Evolutionary conservation across 169 alveolate genomes (phyloP).

Genomic region (Babesia bovis): DNA sequence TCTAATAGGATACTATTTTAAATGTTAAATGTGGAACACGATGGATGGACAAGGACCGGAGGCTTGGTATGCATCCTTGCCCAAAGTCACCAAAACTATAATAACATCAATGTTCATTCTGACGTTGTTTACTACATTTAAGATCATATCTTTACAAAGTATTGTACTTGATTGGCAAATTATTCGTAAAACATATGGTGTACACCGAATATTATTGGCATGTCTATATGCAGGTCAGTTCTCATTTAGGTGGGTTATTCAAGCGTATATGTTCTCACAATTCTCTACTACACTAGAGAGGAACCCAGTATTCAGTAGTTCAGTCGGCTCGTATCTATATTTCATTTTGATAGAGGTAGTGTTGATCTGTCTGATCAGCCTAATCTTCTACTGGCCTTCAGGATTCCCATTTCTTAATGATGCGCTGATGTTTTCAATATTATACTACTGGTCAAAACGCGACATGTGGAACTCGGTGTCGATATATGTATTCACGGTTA

Average conservation of each 20-base stretch:
- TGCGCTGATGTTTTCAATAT: slow-evolving; percentile 78
- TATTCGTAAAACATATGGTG: slow-evolving; percentile 69
- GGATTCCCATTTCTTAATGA: slow-evolving; percentile 76
- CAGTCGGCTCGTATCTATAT: slow-evolving; percentile 81
- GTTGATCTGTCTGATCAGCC: slow-evolving; percentile 66
- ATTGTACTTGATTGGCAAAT: slow-evolving; percentile 81
- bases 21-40: too few species aligned
- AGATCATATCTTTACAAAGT: slow-evolving; percentile 71
- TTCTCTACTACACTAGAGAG: slow-evolving; percentile 79
- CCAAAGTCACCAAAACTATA: slow-evolving; percentile 82
- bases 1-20: too few species aligned
- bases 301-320: slow-evolving; percentile 69
- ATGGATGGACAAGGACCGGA: slow-evolving; percentile 80
- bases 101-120: slow-evolving; percentile 75
- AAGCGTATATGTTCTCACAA: slow-evolving; percentile 78
- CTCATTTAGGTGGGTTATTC: slow-evolving; percentile 83
- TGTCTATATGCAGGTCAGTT: slow-evolving; percentile 84
- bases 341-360: slow-evolving; percentile 76
- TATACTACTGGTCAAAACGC: slow-evolving; percentile 86
- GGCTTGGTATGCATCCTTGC: slow-evolving; percentile 81
- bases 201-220: slow-evolving; percentile 83
- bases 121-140: slow-evolving; percentile 77
- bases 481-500: slow-evolving; percentile 82
- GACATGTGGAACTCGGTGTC: slow-evolving; percentile 81
- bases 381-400: slow-evolving; percentile 79